Conservation (phyloP, 345 rosid genomes). For the Psidium guajava region DNA sequence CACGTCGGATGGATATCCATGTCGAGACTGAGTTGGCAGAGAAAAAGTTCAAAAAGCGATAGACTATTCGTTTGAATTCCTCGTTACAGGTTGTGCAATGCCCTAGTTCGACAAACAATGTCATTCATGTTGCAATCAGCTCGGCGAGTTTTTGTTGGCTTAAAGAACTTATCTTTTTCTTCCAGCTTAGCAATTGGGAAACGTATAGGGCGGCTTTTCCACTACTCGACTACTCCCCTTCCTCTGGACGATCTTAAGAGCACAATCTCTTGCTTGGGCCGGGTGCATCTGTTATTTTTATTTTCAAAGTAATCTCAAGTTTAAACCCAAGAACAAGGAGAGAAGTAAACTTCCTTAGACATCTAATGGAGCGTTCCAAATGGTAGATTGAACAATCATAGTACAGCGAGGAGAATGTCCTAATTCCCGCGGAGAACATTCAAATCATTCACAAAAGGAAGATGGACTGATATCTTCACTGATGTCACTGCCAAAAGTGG, state of each 20-base stretch:
- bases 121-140: neutral
- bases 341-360: neutral
- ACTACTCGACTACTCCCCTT: neutral
- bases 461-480: neutral
- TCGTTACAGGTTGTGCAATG: neutral
- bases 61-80: neutral
- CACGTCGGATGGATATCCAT: neutral
- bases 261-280: neutral
- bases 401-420: neutral
- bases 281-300: neutral
- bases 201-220: neutral
- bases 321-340: neutral
- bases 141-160: neutral
- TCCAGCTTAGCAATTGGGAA: neutral
- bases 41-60: neutral
- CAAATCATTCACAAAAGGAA: neutral
- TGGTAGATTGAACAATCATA: neutral
- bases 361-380: neutral
- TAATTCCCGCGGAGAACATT: neutral
- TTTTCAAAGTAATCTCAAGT: neutral
- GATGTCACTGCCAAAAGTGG: neutral
- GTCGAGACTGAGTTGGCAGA: accelerated
- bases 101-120: neutral
- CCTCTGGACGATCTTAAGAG: neutral
- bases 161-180: neutral